Base-by-base conservation (phyloP, 352 stramenopile genomes). In the Pythium aquatile region DNA sequence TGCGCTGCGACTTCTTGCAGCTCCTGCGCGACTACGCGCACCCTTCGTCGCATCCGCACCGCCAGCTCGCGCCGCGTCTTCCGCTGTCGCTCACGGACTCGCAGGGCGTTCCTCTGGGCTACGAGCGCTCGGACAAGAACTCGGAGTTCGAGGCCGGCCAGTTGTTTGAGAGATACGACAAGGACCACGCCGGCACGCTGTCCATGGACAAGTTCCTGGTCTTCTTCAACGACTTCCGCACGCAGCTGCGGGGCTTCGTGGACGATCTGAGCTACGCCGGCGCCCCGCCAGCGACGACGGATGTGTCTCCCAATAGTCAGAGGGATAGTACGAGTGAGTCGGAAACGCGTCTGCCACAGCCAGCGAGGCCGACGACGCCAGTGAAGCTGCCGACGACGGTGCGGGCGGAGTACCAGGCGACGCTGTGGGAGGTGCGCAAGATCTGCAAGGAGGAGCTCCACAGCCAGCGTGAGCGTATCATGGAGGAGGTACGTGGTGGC, bases 111-210 rank as follows among this genome's bases (percentile, higher is more conserved):
- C 85, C 85, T 32, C 61, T 94, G 11, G 85, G 85, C 4, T 94
- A 85, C 56, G 79, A 85, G 58, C 83, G 83, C 30, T 77, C 83
- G 30, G 77, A 83, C 11, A 74, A 71, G 44, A 94, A 94, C 70
- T 90, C 82, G 11, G 85, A 94, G 66, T 94, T 94, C 63, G 85
- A 94, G 48, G 85, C 85, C 40, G 83, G 85, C 1, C 85, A 94
- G 66, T 72, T 94, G 17, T 94, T 94, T 59, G 85, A 91, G 65
- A 73, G 83, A 13, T 94, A 93, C 58, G 85, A 94, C 59, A 77
- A 60, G 16, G 74, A 90, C 33, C 83, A 75, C 37, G 73, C 63
- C 0, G 83, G 83, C 0, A 74, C 78, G 37, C 74, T 94, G 28
- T 79, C 76, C 10, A 61, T 93, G 52, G 78, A 88, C 51, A 75